A percentile compares a stretch with the other conserved stretches of the same genome.
Conservation (phyloP, 805 yeast genomes). For the Tetrapisispora arboricola region DNA sequence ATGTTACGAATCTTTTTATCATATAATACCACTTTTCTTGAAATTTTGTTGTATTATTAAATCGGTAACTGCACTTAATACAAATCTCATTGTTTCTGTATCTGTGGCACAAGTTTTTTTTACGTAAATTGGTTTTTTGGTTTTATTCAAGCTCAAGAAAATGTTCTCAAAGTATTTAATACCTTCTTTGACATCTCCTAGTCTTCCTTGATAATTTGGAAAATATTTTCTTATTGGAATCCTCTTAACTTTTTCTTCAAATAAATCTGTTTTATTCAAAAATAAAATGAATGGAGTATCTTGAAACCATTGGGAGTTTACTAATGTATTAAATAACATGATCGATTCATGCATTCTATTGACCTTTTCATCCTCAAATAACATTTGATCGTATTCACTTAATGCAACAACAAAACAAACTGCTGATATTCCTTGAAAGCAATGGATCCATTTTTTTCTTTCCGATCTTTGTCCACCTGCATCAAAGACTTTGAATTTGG, state of each 20-base stretch:
- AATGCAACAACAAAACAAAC: slow-evolving; percentile 82
- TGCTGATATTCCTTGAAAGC: slow-evolving; percentile 83
- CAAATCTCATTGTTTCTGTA: slow-evolving; percentile 78
- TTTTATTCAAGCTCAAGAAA: slow-evolving; percentile 53
- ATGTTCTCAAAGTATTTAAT: slow-evolving; percentile 58
- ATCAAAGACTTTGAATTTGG: slow-evolving; percentile 70
- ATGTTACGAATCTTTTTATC: background rate
- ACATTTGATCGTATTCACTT: slow-evolving; percentile 83
- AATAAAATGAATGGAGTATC: slow-evolving; percentile 84
- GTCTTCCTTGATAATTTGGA: slow-evolving; percentile 65
- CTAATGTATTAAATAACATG: slow-evolving; percentile 68
- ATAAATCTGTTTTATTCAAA: slow-evolving; percentile 77
- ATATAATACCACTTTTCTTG: slow-evolving; percentile 66
- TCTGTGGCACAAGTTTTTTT: slow-evolving; percentile 97
- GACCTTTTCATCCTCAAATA: slow-evolving; percentile 82
- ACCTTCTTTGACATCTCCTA: slow-evolving; percentile 56
- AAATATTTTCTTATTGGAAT: slow-evolving; percentile 64
- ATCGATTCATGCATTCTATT: slow-evolving; percentile 89
- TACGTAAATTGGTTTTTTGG: slow-evolving; percentile 68
- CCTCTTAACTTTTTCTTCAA: slow-evolving; percentile 55
- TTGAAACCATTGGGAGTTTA: slow-evolving; percentile 77
- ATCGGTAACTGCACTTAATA: slow-evolving; percentile 86
- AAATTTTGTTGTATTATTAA: slow-evolving; percentile 76
- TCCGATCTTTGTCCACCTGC: slow-evolving; percentile 96
- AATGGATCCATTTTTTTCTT: slow-evolving; percentile 88